Evolutionary conservation across 1,284 basidiomycete genomes (phyloP), one percentile per base, ranked within the genome.

Genomic region (Moesziomyces globuligerus): DNA sequence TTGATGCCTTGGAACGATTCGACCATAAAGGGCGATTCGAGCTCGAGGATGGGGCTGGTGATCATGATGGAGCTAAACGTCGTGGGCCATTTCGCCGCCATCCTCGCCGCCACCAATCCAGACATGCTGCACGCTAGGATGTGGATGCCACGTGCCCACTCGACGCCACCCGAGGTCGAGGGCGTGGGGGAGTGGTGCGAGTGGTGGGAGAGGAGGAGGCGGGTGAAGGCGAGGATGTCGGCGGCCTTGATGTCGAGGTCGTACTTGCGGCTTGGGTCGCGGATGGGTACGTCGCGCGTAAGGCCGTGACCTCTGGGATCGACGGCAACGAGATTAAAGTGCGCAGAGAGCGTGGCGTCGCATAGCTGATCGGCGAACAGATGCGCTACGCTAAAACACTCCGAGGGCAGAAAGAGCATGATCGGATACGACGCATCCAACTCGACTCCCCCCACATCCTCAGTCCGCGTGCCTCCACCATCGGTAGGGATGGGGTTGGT

Each of bases 1-100:
- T 56, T 55, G 29, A 62, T 56, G 3, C 52, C 59, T 38, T 62
- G 59, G 20, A 62, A 62, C 0, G 42, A 47, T n/a, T 62, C 59
- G 15, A 62, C 29, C 52, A 62, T 62, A 11, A 62, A 62, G 1
- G 9, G 4, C 8, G 23, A 38, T 43, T 62, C 59, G 9, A n/a
- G 20, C 21, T 62, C 59, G 7, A 51, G 3, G 7, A 62, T 55
- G 3, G 59, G 59, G 10, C 36, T 42, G n/a, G 53, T 46, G 20
- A 62, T 51, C 38, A 62, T 52, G 20, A 62, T 42, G 26, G 44
- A 51, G 6, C 13, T 15, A n/a, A 62, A 46, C 8, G 39, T 3
- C 1, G 21, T 39, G 0, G 52, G 44, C 48, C 48, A 55, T 2
- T 3, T 3, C 1, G 59, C 48, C 1, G 59, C 59, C 51, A 62